Conservation (phyloP, 257 asterid genomes). For the Jacaranda mimosifolia region DNA sequence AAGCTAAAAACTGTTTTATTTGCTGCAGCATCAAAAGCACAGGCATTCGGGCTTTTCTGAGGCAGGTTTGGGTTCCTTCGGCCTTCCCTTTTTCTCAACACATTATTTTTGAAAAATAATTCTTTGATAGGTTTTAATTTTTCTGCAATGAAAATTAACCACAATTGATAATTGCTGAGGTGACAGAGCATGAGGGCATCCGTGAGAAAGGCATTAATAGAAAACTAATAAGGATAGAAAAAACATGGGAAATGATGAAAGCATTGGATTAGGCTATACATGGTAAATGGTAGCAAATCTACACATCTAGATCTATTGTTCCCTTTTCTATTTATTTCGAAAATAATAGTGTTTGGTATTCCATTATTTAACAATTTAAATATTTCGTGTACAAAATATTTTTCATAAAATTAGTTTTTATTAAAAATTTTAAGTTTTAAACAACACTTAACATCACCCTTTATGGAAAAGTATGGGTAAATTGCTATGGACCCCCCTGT, state of each 20-base stretch:
- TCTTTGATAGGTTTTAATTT: too few species aligned
- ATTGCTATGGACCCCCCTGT: too few species aligned
- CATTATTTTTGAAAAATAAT: background rate
- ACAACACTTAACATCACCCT: too few species aligned
- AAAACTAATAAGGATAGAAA: background rate
- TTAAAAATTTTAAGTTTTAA: too few species aligned
- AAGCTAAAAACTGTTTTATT: background rate
- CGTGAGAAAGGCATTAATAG: background rate
- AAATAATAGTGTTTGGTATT: background rate
- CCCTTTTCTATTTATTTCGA: background rate
- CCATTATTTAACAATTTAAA: background rate
- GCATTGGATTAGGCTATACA: background rate
- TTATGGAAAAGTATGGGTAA: too few species aligned
- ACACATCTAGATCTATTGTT: constrained; percentile 22
- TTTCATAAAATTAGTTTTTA: too few species aligned
- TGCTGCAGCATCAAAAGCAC: background rate
- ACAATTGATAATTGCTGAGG: background rate
- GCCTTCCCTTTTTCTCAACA: background rate
- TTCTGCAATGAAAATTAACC: too few species aligned
- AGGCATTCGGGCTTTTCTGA: constrained; percentile 22
- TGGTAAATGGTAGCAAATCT: constrained; percentile 28
- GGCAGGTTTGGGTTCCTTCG: constrained; percentile 12
- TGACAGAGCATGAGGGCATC: background rate
- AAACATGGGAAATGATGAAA: background rate
- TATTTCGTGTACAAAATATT: too few species aligned